Conservation (phyloP, 805 yeast species). For the Torulaspora microellipsoides region DNA sequence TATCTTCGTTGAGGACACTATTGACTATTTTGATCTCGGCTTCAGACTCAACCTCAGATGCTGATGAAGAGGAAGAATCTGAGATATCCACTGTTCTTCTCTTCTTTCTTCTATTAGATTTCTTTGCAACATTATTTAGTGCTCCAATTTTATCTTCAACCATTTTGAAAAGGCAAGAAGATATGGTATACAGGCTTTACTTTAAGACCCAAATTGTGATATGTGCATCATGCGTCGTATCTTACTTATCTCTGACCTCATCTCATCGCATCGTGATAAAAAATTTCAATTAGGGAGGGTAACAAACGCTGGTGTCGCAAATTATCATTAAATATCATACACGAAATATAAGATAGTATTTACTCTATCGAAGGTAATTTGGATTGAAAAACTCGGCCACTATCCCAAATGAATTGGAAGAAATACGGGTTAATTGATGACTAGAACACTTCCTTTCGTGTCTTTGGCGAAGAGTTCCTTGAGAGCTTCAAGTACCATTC, state of each 20-base stretch:
- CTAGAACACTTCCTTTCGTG: no score
- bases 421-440: no score
- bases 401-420: no score
- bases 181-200: background rate
- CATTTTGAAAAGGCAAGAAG: conserved; percentile 12
- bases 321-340: no score
- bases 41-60: conserved; percentile 22
- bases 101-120: conserved; percentile 62
- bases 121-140: conserved; percentile 21
- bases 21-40: conserved; percentile 9
- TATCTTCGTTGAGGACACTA: conserved; percentile 15
- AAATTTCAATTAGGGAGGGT: conserved; percentile 7
- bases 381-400: no score
- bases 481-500: no score
- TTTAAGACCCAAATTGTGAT: background rate
- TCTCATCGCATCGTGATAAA: conserved; percentile 15
- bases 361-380: no score
- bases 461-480: no score
- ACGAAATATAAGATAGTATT: no score
- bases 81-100: conserved; percentile 79
- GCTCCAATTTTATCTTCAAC: conserved; percentile 21
- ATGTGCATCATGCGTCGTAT: no score
- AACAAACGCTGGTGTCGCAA: background rate
- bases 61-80: conserved; percentile 44
- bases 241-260: conserved; percentile 12